Percentiles rank a stretch among this genome's conserved stretches.
phyloP scores from a whole-genome alignment of 345 rosid genomes.

The Lepidium didymum region DNA sequence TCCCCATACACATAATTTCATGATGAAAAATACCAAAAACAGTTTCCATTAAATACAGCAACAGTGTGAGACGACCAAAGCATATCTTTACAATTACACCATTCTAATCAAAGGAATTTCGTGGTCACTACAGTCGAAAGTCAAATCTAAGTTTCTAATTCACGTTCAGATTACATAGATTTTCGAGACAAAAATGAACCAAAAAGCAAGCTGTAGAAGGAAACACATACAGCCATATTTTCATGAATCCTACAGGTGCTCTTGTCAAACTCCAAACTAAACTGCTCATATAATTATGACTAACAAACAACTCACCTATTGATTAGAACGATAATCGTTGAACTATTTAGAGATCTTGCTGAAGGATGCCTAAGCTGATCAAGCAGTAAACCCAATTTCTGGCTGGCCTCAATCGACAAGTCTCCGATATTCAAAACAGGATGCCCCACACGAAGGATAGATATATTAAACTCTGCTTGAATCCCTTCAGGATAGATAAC shows the following conservation, averaged over 20 bases:
- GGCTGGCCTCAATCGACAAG: slow-evolving; percentile 86
- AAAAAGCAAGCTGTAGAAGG: not conserved
- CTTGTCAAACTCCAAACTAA: not conserved
- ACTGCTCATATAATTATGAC: not conserved
- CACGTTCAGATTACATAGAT: slow-evolving; percentile 1
- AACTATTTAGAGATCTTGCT: slow-evolving; percentile 64
- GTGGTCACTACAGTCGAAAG: not conserved
- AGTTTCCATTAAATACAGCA: not conserved
- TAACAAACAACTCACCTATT: slow-evolving; percentile 42
- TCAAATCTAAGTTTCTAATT: not conserved
- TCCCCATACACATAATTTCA: not conserved
- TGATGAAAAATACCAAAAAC: not conserved
- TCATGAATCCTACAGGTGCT: not conserved
- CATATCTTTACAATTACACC: not conserved
- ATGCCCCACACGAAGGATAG: slow-evolving; percentile 87
- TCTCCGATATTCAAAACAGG: slow-evolving; percentile 80
- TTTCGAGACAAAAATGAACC: not conserved
- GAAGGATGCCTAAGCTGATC: slow-evolving; percentile 90
- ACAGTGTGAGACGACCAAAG: not conserved
- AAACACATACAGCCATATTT: not conserved
- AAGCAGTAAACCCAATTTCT: slow-evolving; percentile 68
- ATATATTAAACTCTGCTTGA: slow-evolving; percentile 56
- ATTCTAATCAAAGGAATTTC: not conserved
- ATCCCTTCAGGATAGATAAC: slow-evolving; percentile 39
- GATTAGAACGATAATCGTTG: slow-evolving; percentile 63